Conservation (phyloP, 2,329 filamentous ascomycete genomes). For the Arthrobotrys conoides region DNA sequence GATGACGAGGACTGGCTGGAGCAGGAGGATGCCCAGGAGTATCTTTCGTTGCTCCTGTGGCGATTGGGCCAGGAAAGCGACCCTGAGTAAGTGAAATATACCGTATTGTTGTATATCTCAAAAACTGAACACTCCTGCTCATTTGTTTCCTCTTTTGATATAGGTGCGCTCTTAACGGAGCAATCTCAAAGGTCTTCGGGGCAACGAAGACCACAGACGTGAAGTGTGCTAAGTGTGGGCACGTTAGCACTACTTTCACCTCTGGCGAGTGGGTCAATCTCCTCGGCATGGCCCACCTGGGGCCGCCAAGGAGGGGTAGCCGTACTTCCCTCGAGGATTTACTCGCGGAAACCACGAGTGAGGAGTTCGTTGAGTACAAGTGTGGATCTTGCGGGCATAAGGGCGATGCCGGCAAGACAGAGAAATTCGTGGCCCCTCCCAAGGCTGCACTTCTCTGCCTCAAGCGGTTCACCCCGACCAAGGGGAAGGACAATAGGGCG, state of each 20-base stretch:
- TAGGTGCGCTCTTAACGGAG: background rate
- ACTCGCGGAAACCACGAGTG: conserved; percentile 28
- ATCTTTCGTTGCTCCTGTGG: conserved; percentile 42
- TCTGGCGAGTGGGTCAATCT: conserved; percentile 34
- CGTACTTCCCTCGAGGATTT: conserved; percentile 32
- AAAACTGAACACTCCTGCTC: background rate
- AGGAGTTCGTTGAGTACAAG: conserved; percentile 28
- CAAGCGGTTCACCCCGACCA: conserved; percentile 23
- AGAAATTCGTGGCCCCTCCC: conserved; percentile 39
- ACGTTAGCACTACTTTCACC: background rate
- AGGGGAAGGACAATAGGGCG: conserved; percentile 36
- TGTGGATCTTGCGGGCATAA: conserved; percentile 47
- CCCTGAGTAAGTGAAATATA: conserved; percentile 3
- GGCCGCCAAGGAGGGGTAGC: conserved; percentile 18
- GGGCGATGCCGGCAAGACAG: conserved; percentile 32
- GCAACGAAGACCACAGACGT: conserved; percentile 37
- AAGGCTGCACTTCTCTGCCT: conserved; percentile 45
- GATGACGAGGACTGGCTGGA: conserved; percentile 23
- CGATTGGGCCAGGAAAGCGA: conserved; percentile 23
- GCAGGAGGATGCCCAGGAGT: conserved; percentile 58
- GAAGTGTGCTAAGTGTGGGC: conserved; percentile 8
- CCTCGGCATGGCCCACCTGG: background rate
- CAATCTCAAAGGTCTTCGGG: conserved; percentile 34
- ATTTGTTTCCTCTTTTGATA: background rate
- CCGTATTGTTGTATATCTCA: background rate